phyloP scores from a whole-genome alignment of 1,284 basidiomycete species.

The Gastroboletus turbinatus region DNA sequence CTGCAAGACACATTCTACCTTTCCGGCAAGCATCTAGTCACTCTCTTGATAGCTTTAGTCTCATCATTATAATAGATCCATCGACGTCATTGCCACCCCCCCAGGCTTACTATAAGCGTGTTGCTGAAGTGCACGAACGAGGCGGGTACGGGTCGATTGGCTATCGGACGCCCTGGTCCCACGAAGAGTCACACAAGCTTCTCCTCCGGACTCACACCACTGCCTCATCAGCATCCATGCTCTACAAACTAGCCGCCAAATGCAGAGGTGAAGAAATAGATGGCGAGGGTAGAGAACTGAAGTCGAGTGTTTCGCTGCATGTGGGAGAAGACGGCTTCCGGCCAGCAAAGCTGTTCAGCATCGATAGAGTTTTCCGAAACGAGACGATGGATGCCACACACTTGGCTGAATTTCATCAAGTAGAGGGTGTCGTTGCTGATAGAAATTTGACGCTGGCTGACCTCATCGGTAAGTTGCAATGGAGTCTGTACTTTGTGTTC shows the following conservation, averaged over 20 bases:
- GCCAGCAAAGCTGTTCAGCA: slow-evolving; percentile 96
- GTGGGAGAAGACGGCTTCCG: slow-evolving; percentile 75
- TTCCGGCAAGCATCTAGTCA: slow-evolving; percentile 56
- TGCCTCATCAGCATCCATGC: slow-evolving; percentile 91
- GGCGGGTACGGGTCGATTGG: slow-evolving; percentile 96
- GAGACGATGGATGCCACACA: slow-evolving; percentile 99
- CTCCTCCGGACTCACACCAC: slow-evolving; percentile 98
- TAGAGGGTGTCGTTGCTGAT: slow-evolving; percentile 98
- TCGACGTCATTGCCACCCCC: slow-evolving; percentile 76
- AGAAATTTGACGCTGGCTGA: slow-evolving; percentile 93
- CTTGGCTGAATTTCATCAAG: slow-evolving; percentile 99
- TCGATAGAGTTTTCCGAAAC: slow-evolving; percentile 98
- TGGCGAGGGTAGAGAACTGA: slow-evolving; percentile 37
- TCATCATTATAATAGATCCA: slow-evolving; percentile 64
- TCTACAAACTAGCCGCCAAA: slow-evolving; percentile 85
- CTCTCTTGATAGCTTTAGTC: neutral
- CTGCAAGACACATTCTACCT: slow-evolving; percentile 99
- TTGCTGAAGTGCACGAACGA: slow-evolving; percentile 84
- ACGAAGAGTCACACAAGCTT: slow-evolving; percentile 88
- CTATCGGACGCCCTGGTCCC: slow-evolving; percentile 96
- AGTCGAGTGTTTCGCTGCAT: slow-evolving; percentile 29
- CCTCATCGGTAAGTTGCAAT: slow-evolving; percentile 71
- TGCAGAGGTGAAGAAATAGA: slow-evolving; percentile 64
- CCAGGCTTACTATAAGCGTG: slow-evolving; percentile 86
- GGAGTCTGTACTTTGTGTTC: neutral